phyloP scores from a whole-genome alignment of 2,329 filamentous ascomycete genomes.

The Apiospora koreana region DNA sequence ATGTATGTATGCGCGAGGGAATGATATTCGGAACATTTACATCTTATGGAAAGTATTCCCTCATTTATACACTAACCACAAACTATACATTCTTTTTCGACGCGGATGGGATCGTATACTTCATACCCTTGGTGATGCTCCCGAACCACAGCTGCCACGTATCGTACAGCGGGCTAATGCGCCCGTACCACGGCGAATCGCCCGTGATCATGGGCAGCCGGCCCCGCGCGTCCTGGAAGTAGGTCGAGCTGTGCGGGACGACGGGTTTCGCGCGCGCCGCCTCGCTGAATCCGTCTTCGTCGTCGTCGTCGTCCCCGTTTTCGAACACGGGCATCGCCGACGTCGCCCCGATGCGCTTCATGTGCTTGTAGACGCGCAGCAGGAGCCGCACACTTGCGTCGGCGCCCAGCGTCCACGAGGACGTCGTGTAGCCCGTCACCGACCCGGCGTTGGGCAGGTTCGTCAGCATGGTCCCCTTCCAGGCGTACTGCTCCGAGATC shows the following conservation, averaged over 20 bases:
- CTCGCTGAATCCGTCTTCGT: no score
- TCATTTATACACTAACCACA: not conserved
- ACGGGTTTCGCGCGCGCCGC: slow-evolving; percentile 29
- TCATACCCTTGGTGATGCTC: slow-evolving; percentile 23
- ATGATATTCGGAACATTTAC: not conserved
- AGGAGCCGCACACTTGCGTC: slow-evolving; percentile 54
- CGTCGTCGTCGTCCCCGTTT: slow-evolving; percentile 27
- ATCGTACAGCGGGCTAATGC: slow-evolving; percentile 23
- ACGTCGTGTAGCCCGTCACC: slow-evolving; percentile 61
- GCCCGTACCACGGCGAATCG: slow-evolving; percentile 25
- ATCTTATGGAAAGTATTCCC: not conserved
- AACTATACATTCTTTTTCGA: slow-evolving; percentile 21
- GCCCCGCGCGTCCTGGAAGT: slow-evolving; percentile 22
- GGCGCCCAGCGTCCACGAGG: slow-evolving; percentile 63
- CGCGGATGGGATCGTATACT: slow-evolving; percentile 19
- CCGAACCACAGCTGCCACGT: slow-evolving; percentile 25
- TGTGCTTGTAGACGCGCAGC: slow-evolving; percentile 51
- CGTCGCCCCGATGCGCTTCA: slow-evolving; percentile 45
- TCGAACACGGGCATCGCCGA: slow-evolving; percentile 46
- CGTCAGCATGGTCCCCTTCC: slow-evolving; percentile 63
- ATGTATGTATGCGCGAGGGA: not conserved
- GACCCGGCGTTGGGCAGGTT: slow-evolving; percentile 62
- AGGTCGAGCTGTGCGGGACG: slow-evolving; percentile 21
- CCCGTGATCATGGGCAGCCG: slow-evolving; percentile 24
- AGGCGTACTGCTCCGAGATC: slow-evolving; percentile 49